Evolutionary conservation across 148 eudicot genomes (phyloP).

Genomic region (Euryodendron excelsum): DNA sequence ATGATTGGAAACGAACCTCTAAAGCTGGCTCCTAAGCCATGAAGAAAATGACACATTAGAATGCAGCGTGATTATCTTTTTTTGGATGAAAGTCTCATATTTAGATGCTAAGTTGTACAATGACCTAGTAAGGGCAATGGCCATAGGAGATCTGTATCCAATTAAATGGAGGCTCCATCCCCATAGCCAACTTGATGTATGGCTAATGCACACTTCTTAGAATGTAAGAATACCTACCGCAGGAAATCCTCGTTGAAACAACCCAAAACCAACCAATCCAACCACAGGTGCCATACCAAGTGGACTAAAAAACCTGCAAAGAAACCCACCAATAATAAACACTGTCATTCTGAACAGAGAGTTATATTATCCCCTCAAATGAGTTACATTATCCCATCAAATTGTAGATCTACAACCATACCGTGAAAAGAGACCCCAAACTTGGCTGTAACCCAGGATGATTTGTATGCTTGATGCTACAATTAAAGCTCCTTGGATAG

Average conservation of each 20-base stretch:
- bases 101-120: neutral
- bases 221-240: slow-evolving; percentile 44
- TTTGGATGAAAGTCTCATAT: neutral
- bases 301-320: slow-evolving; percentile 90
- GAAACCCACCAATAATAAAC: neutral
- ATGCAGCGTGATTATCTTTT: no score
- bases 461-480: slow-evolving; percentile 94
- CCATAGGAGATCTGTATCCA: neutral
- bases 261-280: slow-evolving; percentile 93
- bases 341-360: neutral
- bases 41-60: neutral
- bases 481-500: slow-evolving; percentile 95
- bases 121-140: neutral
- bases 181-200: neutral
- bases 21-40: no score
- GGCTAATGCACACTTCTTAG: neutral
- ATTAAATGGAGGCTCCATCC: neutral
- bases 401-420: slow-evolving; percentile 26
- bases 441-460: slow-evolving; percentile 92
- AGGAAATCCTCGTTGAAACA: slow-evolving; percentile 92
- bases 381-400: neutral
- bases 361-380: neutral
- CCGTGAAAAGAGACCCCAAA: slow-evolving; percentile 99
- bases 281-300: slow-evolving; percentile 99
- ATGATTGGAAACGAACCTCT: no score